Base-by-base conservation (phyloP, 1,139 yeast genomes). In the Debaryomyces subglobosus region DNA sequence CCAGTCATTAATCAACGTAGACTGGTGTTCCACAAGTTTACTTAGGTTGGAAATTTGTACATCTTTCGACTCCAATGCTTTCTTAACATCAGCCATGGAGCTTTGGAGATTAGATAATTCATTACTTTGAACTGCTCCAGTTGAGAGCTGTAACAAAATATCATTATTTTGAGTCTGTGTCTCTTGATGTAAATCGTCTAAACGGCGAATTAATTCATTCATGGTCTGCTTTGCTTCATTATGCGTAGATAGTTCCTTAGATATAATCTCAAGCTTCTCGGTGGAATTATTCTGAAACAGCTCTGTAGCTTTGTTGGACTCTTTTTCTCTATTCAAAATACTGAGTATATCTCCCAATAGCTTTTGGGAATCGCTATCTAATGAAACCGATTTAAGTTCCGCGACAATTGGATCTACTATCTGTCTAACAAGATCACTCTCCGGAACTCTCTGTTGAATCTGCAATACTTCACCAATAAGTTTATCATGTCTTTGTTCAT, bases 321-420 rank as follows among this genome's bases (percentile, higher is more conserved):
- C 45, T 34, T 39, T 39, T 34, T 39, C 47, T 32, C 21, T 29
- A 10, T 49, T 25, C 18, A 53, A 36, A 23, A 48, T 49, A 23
- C 33, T 44, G 38, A 63, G 51, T 4, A 67, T 63, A 15, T 57
- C 60, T 37, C 60, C 59, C 33, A 65, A 53, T 15, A 64, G 50
- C 18, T 37, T 43, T 12, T 47, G 54, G 2, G 65, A 61, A 36
- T 57, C 58, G 4, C 46, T 23, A 49, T 66, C 69, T 8, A 63
- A 53, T 8, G 65, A 57, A 1, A 63, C 62, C 1, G 63, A 60
- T 39, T 61, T 62, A 23, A 66, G 53, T 46, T 67, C 68, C 2
- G 60, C 59, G 5, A 65, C 52, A 32, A 67, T 60, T 0, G 70
- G 71, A 36, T 63, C 65, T 3, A 63, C 51, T 5, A 67, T 60